Evolutionary conservation across 2,329 filamentous ascomycete genomes (phyloP), one percentile per base, ranked within the genome.

Genomic region (Alternaria solani): DNA sequence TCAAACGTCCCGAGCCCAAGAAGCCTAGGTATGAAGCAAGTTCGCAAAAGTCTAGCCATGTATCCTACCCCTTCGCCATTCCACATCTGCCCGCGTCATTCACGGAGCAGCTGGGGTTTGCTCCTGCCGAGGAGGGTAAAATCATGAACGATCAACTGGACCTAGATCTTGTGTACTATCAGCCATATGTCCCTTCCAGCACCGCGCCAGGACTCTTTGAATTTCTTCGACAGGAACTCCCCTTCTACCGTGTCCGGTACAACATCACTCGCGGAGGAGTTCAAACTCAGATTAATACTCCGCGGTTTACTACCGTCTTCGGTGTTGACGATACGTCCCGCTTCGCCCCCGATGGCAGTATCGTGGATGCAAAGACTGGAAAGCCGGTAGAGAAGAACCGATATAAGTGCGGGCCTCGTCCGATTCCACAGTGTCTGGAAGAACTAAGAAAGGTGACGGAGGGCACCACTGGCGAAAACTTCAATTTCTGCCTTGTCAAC

Each of bases 401-500:
- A 58, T 89, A 86, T 72, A 83, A 82, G 57, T 89, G 87, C 67
- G 77, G 80, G 0, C 91, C 91, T 0, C 85, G 91, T 0, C 91
- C 91, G 0, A 86, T 94, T 1, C 91, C 91, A 0, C 79, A 85
- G 55, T 93, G 90, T 68, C 83, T 94, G 0, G 86, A 91, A 39
- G 76, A 83, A 6, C 82, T 94, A 7, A 85, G 88, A 9, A 79
- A 77, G 34, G 82, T 87, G 9, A 88, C 90, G 1, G 90, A 94
- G 76, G 82, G 84, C 5, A 86, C 87, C 0, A 91, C 89, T 0
- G 84, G 84, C n/a, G 86, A 86, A 69, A 83, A 73, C 1, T 94
- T 90, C 79, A 94, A 94, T 73, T 92, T 94, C 74, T 91, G 89
- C 61, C 83, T 94, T 1, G 90, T 94, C 5, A 94, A 94, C 72